A percentile compares a stretch with the other conserved stretches of the same genome.
Evolutionary conservation across 78 protist species (phyloP).

Genomic region (Ministeria vibrans): DNA sequence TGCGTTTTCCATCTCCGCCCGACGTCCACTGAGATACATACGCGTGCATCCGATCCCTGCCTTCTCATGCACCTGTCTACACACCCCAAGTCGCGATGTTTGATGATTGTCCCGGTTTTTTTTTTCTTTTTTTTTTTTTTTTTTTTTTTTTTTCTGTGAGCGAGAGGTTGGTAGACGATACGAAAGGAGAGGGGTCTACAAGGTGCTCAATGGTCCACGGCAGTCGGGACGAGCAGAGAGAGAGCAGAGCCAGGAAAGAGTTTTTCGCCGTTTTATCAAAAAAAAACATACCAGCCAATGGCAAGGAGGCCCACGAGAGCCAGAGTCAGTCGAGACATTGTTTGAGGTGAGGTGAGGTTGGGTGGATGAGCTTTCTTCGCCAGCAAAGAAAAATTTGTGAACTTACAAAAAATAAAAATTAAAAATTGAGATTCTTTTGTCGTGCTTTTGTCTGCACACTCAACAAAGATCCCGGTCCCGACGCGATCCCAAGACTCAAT

Average conservation of each 20-base stretch:
- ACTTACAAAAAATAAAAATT: too few species aligned
- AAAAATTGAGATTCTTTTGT: too few species aligned
- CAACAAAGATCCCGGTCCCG: too few species aligned
- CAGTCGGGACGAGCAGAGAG: not conserved
- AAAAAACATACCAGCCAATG: not conserved
- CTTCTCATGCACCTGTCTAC: not conserved
- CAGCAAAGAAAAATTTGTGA: too few species aligned
- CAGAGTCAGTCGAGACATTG: not conserved
- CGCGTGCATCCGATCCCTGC: not conserved
- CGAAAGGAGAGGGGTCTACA: too few species aligned
- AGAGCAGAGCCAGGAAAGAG: not conserved
- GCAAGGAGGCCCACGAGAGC: not conserved
- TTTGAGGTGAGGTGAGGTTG: too few species aligned
- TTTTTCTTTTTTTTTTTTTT: too few species aligned
- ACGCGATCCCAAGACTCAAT: too few species aligned
- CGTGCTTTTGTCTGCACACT: too few species aligned
- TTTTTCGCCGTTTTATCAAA: not conserved
- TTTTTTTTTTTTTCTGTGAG: not conserved
- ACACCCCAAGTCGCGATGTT: too few species aligned
- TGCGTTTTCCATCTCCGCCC: not conserved
- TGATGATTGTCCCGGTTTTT: not conserved
- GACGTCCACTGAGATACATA: not conserved
- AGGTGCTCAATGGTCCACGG: not conserved
- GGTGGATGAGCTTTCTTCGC: too few species aligned
- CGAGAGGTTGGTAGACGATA: too few species aligned